Evolutionary conservation across 1,284 basidiomycete genomes (phyloP).

Genomic region (Volvariella surrecta): DNA sequence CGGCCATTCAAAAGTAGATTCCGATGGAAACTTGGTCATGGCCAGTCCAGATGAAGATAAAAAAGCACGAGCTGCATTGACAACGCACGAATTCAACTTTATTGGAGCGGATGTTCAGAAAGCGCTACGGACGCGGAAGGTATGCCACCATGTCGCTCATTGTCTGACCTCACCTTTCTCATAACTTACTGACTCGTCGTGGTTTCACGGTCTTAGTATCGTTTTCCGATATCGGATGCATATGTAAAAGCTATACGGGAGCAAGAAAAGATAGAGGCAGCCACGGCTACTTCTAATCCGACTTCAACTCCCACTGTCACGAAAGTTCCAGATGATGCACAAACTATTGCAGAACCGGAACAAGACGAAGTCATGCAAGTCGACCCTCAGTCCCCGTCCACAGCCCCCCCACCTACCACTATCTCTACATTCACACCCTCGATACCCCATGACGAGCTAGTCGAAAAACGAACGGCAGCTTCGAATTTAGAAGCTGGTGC

Average conservation of each 20-base stretch:
- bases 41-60: constrained; percentile 47
- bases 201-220: constrained; percentile 39
- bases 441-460: constrained; percentile 14
- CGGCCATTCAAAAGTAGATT: constrained; percentile 50
- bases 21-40: constrained; percentile 32
- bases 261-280: constrained; percentile 27
- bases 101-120: constrained; percentile 49
- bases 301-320: constrained; percentile 8
- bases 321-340: constrained; percentile 7
- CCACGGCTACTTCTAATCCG: constrained; percentile 16
- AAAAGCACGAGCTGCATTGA: constrained; percentile 38
- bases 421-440: not conserved
- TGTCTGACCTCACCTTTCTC: constrained; percentile 2
- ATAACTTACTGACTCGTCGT: not conserved
- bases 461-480: constrained; percentile 25
- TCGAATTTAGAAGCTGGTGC: constrained; percentile 21
- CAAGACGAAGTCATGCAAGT: constrained; percentile 17
- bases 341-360: constrained; percentile 27
- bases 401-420: not conserved
- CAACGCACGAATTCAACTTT: constrained; percentile 72
- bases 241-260: constrained; percentile 58
- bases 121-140: constrained; percentile 59
- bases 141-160: constrained; percentile 27
- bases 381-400: not conserved
- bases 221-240: constrained; percentile 54